phyloP scores from a whole-genome alignment of 768 basidiomycete species.

The Lentinula lateritia region DNA sequence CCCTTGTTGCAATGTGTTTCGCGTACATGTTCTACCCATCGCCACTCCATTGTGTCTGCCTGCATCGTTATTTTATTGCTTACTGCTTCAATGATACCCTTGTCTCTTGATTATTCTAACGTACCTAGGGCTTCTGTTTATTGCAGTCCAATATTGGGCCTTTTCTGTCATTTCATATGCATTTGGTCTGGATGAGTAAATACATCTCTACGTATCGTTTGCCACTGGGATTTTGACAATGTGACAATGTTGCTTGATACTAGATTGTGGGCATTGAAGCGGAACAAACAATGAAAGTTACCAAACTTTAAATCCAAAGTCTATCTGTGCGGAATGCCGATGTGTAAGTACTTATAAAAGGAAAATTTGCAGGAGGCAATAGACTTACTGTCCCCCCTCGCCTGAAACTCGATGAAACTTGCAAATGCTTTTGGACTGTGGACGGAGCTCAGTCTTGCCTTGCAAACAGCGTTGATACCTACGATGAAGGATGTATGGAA shows the following conservation, averaged over 20 bases:
- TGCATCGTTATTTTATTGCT: neutral
- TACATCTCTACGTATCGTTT: neutral
- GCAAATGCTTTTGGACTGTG: constrained; percentile 14
- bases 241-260: neutral
- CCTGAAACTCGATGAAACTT: neutral
- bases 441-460: constrained; percentile 22
- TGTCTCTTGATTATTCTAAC: neutral
- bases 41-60: neutral
- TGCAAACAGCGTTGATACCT: constrained; percentile 26
- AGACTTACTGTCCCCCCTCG: neutral
- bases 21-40: neutral
- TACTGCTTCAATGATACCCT: constrained; percentile 3
- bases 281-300: neutral
- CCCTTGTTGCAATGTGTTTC: neutral
- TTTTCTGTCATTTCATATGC: neutral
- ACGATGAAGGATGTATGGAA: constrained; percentile 25
- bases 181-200: neutral
- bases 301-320: neutral
- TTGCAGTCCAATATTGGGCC: neutral
- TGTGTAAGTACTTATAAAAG: neutral
- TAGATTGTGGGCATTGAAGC: neutral
- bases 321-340: neutral
- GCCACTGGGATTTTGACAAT: no score
- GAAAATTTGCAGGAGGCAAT: neutral
- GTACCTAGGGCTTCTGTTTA: neutral